Percentiles rank a stretch among this genome's conserved stretches.
Evolutionary conservation across 345 rosid species (phyloP).

Genomic region (Triadica sebifera): DNA sequence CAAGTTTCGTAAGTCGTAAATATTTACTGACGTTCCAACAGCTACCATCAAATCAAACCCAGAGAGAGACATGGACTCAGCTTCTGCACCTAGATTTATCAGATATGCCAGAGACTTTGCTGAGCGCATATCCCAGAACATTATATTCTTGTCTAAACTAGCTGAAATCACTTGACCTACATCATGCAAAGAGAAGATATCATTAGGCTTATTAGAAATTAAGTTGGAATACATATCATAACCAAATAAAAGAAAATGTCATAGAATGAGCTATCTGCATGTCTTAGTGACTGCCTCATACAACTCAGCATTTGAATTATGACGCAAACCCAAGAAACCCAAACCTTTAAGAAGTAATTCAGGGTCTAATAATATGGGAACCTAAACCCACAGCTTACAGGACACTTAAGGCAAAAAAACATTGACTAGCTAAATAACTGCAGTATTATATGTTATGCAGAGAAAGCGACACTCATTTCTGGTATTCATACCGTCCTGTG

Average conservation of each 20-base stretch:
- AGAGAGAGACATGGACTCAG: slow-evolving; percentile 63
- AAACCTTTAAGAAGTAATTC: not conserved
- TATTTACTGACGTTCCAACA: slow-evolving; percentile 50
- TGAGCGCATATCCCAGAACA: slow-evolving; percentile 61
- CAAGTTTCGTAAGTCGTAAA: slow-evolving; percentile 66
- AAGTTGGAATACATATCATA: not conserved
- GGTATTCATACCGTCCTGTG: not conserved
- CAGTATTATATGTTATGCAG: not conserved
- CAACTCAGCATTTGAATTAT: not conserved
- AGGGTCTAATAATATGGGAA: not conserved
- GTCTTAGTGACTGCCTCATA: not conserved
- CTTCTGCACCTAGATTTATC: slow-evolving; percentile 42
- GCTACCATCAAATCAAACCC: slow-evolving; percentile 65
- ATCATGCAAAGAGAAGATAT: slow-evolving; percentile 12
- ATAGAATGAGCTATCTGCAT: not conserved
- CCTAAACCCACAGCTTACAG: not conserved
- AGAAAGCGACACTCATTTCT: not conserved
- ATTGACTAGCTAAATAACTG: not conserved
- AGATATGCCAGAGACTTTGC: slow-evolving; percentile 28
- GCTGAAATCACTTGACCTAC: slow-evolving; percentile 68
- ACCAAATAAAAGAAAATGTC: not conserved
- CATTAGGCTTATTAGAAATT: not conserved
- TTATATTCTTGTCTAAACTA: slow-evolving; percentile 75
- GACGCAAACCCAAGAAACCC: not conserved
- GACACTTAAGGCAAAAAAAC: not conserved